Percentiles rank a stretch among this genome's conserved stretches.
Conservation (phyloP, 495 filamentous ascomycete genomes). For the Echria macrotheca region DNA sequence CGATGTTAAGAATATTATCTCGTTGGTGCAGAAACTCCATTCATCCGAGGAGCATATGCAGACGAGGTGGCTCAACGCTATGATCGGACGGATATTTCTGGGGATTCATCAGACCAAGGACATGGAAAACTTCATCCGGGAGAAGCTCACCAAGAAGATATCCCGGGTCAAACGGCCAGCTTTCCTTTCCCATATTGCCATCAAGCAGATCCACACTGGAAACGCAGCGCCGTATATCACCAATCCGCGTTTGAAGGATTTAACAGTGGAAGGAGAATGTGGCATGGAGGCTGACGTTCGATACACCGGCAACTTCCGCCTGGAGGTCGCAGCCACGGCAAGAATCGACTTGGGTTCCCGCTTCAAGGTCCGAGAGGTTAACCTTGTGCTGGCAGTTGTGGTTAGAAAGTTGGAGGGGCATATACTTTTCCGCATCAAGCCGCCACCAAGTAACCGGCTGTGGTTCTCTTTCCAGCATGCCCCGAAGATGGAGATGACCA, state of each 20-base stretch:
- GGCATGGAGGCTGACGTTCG: slow-evolving; percentile 78
- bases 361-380: slow-evolving; percentile 86
- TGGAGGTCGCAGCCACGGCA: slow-evolving; percentile 85
- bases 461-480: slow-evolving; percentile 92
- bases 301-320: slow-evolving; percentile 81
- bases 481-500: slow-evolving; percentile 86
- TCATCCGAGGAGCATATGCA: slow-evolving; percentile 88
- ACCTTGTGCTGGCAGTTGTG: slow-evolving; percentile 79
- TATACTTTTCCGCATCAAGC: slow-evolving; percentile 78
- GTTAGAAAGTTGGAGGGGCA: slow-evolving; percentile 84
- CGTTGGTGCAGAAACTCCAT: slow-evolving; percentile 80
- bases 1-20: slow-evolving; percentile 76
- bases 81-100: slow-evolving; percentile 82
- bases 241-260: slow-evolving; percentile 80
- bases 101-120: slow-evolving; percentile 79
- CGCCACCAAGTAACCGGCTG: slow-evolving; percentile 87
- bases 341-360: slow-evolving; percentile 82
- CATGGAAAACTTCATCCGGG: slow-evolving; percentile 68
- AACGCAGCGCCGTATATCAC: slow-evolving; percentile 83
- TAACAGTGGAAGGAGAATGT: slow-evolving; percentile 86
- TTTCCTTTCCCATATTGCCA: slow-evolving; percentile 73
- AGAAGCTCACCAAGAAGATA: slow-evolving; percentile 95
- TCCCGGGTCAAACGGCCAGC: slow-evolving; percentile 85
- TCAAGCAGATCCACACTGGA: slow-evolving; percentile 81
- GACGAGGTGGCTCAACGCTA: slow-evolving; percentile 89